These are phyloP conservation scores for Tulasnella sp. DNA, from an alignment of 768 basidiomycete species.

Conservation along the genomic window DNA sequence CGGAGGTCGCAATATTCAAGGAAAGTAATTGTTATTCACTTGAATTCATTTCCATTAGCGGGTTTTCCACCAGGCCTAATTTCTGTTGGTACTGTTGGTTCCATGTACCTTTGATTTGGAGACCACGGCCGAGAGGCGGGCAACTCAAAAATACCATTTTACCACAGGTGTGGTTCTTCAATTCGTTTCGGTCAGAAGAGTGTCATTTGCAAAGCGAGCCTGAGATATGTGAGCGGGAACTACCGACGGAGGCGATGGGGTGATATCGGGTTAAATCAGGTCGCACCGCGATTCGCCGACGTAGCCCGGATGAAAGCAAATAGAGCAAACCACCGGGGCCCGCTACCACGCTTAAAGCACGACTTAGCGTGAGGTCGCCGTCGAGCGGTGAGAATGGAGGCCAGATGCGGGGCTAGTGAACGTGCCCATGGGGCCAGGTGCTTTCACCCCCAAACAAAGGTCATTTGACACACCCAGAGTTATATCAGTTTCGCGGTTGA, in stretches of 20 bases:
- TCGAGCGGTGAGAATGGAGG: background rate
- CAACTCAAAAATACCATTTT: background rate
- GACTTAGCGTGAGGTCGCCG: background rate
- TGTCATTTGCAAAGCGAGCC: background rate
- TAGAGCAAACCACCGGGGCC: background rate
- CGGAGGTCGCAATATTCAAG: background rate
- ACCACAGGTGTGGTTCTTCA: background rate
- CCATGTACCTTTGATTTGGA: background rate
- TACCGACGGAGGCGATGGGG: background rate
- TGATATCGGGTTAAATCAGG: slow-evolving; percentile 2
- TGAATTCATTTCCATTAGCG: background rate
- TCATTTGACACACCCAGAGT: background rate
- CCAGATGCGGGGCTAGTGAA: background rate
- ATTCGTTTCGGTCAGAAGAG: background rate
- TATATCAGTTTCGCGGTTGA: slow-evolving; percentile 3
- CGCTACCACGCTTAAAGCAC: background rate
- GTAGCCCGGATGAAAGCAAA: background rate
- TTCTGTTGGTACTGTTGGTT: background rate
- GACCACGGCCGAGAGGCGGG: background rate
- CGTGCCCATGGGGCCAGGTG: background rate
- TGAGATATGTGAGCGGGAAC: background rate
- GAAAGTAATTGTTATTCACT: background rate
- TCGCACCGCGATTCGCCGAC: background rate
- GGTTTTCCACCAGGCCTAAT: background rate
- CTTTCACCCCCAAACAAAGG: background rate